Conservation (phyloP, 2,329 filamentous ascomycete genomes). For the Cephalotrichum gorgonifer region DNA sequence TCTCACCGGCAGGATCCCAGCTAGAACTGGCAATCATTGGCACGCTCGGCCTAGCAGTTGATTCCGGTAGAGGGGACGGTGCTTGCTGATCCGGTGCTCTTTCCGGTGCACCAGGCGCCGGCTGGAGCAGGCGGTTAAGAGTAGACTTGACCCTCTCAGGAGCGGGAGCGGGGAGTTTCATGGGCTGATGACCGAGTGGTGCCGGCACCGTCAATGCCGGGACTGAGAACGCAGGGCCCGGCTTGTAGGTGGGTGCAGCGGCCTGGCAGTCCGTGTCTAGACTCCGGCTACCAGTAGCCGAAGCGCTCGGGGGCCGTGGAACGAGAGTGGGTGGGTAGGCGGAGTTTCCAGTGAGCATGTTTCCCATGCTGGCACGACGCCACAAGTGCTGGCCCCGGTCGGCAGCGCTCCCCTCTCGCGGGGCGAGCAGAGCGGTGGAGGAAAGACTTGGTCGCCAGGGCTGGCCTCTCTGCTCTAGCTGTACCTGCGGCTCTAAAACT, state of each 20-base stretch:
- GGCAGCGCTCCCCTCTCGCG: background rate
- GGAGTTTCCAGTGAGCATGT: background rate
- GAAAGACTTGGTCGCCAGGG: conserved; percentile 1
- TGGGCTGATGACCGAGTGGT: background rate
- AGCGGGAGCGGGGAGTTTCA: background rate
- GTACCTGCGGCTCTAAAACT: background rate
- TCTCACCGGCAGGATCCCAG: background rate
- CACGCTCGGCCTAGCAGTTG: background rate
- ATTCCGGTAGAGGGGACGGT: background rate
- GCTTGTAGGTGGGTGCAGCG: too few relatives aligned
- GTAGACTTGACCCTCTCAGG: background rate
- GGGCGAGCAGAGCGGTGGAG: background rate
- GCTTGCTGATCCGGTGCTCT: background rate
- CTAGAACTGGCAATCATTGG: background rate
- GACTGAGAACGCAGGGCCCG: too few relatives aligned
- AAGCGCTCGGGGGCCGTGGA: background rate
- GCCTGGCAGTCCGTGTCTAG: too few relatives aligned
- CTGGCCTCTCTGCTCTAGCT: background rate
- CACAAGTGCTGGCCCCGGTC: background rate
- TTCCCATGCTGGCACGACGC: background rate
- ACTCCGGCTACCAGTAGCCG: too few relatives aligned
- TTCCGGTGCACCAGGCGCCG: too few relatives aligned
- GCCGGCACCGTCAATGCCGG: too few relatives aligned
- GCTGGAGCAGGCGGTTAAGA: background rate
- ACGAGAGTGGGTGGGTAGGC: background rate